A percentile compares a stretch with the other conserved stretches of the same genome.
Conservation (phyloP, 177 flowering plant species). For the Vitis hybrid region DNA sequence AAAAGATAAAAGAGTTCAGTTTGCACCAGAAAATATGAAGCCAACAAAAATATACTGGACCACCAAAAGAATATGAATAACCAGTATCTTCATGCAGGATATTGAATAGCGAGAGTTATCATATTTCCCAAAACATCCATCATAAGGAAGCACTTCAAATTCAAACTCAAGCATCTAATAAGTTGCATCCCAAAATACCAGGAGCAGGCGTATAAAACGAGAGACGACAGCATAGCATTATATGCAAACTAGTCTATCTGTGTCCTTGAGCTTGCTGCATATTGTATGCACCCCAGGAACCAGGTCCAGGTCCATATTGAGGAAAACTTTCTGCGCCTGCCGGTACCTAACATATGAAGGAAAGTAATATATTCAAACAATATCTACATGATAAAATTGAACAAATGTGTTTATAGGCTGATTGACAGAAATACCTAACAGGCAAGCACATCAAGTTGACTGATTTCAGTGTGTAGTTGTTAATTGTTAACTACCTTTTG, state of each 20-base stretch:
- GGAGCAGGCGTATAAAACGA: background rate
- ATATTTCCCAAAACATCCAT: slow-evolving; percentile 11
- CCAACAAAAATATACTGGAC: background rate
- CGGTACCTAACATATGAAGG: slow-evolving; percentile 46
- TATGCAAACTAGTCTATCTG: slow-evolving; percentile 40
- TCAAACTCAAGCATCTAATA: slow-evolving; percentile 12
- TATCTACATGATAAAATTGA: background rate
- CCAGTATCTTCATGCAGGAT: slow-evolving; percentile 4
- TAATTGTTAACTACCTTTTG: no score
- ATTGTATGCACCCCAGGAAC: slow-evolving; percentile 79
- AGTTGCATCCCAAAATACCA: slow-evolving; percentile 32
- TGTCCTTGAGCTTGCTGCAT: slow-evolving; percentile 77
- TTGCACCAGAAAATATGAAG: background rate
- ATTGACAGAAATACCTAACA: no score
- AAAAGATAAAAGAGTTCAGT: background rate
- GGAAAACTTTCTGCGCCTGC: slow-evolving; percentile 60
- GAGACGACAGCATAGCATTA: slow-evolving; percentile 9
- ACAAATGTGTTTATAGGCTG: background rate
- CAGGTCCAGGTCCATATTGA: slow-evolving; percentile 73
- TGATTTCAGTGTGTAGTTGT: no score
- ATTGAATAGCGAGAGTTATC: background rate
- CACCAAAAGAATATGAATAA: slow-evolving; percentile 8
- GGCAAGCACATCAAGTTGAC: no score
- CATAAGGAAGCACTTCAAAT: slow-evolving; percentile 11
- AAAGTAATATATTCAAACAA: background rate